Evolutionary conservation across 1,139 yeast genomes (phyloP), one percentile per base, ranked within the genome.

Genomic region (Suhomyces kunorum): DNA sequence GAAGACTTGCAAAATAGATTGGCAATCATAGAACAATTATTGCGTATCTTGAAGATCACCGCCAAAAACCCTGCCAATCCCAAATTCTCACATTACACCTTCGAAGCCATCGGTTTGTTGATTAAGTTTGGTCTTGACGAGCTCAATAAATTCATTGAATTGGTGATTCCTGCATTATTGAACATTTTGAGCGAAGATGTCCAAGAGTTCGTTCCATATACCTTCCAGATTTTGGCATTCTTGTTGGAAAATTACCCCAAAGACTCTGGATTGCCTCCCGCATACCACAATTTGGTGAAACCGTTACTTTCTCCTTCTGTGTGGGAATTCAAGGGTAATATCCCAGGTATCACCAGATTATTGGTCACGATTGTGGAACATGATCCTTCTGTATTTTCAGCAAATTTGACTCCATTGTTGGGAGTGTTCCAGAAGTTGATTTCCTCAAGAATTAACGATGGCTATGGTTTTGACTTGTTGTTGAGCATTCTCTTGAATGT

Each of bases 361-460:
- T 66, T 94, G 39, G 77, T 82, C 42, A 82, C 90, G 4, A 82
- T 92, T 23, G 70, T 92, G 30, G 69, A 70, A 32, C 82, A 77
- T 36, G 89, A 88, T 42, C 76, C 83, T 2, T 45, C 60, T 1
- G 65, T 72, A 0, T 83, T 82, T 48, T 60, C 69, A 6, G 68
- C 68, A 36, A 56, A 71, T 22, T 62, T 90, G 39, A 78, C 85
- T 25, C 96, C 98, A 4, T 76, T 94, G 28, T 70, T 94, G 38
- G 99, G 99, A 33, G 95, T 94, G n/a, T 94, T 88, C 71, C 98
- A 94, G 66, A 89, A 90, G 58, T 71, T 94, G 47, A 80, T 92
- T 39, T 81, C 97, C 1, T 87, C 97, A 0, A 86, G 84, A 53
- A 76, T 80, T 13, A 85, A 88, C 54, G 98, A 92, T 53, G 64